phyloP scores from a whole-genome alignment of 768 basidiomycete species.

The Mycena galopus region DNA sequence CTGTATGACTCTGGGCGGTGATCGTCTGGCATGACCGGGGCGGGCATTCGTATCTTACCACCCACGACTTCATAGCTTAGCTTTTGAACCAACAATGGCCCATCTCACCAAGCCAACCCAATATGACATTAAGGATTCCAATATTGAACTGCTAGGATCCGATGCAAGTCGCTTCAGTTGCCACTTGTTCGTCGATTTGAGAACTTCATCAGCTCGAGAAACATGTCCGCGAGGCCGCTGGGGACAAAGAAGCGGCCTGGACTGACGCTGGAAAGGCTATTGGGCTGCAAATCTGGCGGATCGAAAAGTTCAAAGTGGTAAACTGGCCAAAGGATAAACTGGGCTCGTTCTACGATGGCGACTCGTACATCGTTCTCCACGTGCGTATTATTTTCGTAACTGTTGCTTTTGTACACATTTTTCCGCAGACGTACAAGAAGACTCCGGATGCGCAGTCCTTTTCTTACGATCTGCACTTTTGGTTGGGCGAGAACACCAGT shows the following conservation, averaged over 20 bases:
- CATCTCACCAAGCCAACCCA: slow-evolving; percentile 60
- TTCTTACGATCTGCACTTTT: slow-evolving; percentile 74
- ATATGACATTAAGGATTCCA: slow-evolving; percentile 74
- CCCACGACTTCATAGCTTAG: too few species aligned
- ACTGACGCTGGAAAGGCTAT: slow-evolving; percentile 54
- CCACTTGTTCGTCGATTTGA: neutral
- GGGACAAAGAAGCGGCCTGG: slow-evolving; percentile 67
- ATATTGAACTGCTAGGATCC: slow-evolving; percentile 73
- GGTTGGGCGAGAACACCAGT: slow-evolving; percentile 70
- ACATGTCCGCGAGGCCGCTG: slow-evolving; percentile 64
- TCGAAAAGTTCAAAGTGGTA: slow-evolving; percentile 68
- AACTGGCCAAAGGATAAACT: slow-evolving; percentile 65
- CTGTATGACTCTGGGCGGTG: slow-evolving; percentile 18
- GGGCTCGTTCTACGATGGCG: slow-evolving; percentile 73
- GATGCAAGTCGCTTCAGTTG: slow-evolving; percentile 57
- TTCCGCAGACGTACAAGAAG: slow-evolving; percentile 68
- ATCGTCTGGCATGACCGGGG: neutral
- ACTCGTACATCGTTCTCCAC: slow-evolving; percentile 75
- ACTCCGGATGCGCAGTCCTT: slow-evolving; percentile 59
- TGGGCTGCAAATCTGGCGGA: slow-evolving; percentile 70
- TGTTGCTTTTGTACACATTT: neutral
- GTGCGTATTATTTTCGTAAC: slow-evolving; percentile 48
- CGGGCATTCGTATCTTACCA: neutral
- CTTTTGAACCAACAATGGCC: slow-evolving; percentile 52
- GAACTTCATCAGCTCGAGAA: slow-evolving; percentile 63